phyloP scores from a whole-genome alignment of 2,329 filamentous ascomycete species.

The Xylariaceae sp. region DNA sequence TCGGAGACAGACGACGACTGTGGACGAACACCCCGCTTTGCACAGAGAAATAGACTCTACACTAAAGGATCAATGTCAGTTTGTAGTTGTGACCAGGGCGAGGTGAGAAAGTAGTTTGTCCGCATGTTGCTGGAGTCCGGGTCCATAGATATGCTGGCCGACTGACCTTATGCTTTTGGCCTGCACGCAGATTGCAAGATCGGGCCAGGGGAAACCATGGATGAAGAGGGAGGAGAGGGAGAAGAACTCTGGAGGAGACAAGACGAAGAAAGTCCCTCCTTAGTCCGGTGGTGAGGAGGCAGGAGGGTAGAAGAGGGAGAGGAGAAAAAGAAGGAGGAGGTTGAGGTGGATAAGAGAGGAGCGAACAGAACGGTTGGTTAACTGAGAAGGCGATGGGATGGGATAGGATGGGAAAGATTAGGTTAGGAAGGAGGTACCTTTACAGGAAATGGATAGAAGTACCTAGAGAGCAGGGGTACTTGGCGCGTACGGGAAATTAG shows the following conservation, averaged over 20 bases:
- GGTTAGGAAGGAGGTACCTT: constrained; percentile 11
- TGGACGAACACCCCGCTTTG: neutral
- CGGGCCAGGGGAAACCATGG: constrained; percentile 33
- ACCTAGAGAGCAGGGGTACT: constrained; percentile 10
- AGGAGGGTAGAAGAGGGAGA: constrained; percentile 23
- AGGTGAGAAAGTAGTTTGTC: constrained; percentile 19
- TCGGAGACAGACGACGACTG: neutral
- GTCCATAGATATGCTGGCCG: constrained; percentile 17
- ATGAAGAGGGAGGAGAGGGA: constrained; percentile 26
- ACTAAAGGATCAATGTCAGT: constrained; percentile 15
- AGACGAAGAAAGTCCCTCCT: constrained; percentile 19
- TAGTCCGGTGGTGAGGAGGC: constrained; percentile 15
- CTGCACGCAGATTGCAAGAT: constrained; percentile 32
- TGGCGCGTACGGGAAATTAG: neutral
- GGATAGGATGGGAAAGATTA: constrained; percentile 15
- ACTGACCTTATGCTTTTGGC: constrained; percentile 31
- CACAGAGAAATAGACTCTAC: neutral
- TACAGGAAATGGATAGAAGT: constrained; percentile 15
- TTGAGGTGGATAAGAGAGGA: constrained; percentile 25
- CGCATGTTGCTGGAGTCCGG: constrained; percentile 14
- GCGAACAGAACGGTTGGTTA: constrained; percentile 30
- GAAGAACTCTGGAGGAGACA: constrained; percentile 19
- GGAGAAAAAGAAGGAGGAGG: constrained; percentile 22
- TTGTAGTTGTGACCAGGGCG: constrained; percentile 23
- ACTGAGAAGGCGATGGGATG: constrained; percentile 22